Evolutionary conservation across 805 yeast genomes (phyloP).

Genomic region (Candida stauntonica): DNA sequence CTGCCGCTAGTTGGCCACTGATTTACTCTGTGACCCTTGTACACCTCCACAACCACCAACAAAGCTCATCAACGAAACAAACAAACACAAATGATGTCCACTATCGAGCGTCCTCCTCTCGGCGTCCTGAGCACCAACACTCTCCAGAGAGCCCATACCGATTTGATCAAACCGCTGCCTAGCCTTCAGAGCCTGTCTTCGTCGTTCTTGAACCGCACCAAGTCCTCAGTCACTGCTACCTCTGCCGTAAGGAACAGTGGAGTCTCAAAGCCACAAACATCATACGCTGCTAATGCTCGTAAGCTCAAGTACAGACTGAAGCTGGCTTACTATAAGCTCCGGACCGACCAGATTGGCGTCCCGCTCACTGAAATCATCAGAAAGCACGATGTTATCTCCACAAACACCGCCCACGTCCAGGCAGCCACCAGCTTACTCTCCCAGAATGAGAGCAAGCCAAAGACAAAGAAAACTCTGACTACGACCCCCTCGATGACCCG

Average conservation of each 20-base stretch:
- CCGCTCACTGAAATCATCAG: slow-evolving; percentile 30
- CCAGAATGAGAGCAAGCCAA: no score
- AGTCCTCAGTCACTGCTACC: not conserved
- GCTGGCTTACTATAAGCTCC: slow-evolving; percentile 48
- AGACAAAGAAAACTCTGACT: slow-evolving; percentile 5
- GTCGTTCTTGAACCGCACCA: not conserved
- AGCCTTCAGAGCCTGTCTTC: slow-evolving; percentile 5
- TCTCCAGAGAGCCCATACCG: slow-evolving; percentile 13
- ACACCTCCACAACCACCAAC: slow-evolving; percentile 1
- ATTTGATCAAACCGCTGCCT: slow-evolving; percentile 11
- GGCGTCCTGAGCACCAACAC: slow-evolving; percentile 18
- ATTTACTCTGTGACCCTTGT: no score
- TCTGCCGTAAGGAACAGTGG: not conserved
- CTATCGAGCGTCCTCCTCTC: slow-evolving; percentile 22
- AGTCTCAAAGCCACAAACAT: slow-evolving; percentile 5
- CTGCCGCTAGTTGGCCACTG: no score
- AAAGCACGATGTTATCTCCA: slow-evolving; percentile 3
- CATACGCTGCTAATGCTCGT: slow-evolving; percentile 29
- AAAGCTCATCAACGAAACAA: not conserved
- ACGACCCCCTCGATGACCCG: slow-evolving; percentile 25
- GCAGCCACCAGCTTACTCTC: no score
- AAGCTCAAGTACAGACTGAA: slow-evolving; percentile 44
- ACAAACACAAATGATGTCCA: slow-evolving; percentile 15
- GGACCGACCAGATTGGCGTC: slow-evolving; percentile 41
- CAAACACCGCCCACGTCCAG: not conserved